These are phyloP conservation scores for Madurella mycetomatis DNA, from an alignment of 2,329 filamentous ascomycete species.

Conservation along the genomic window DNA sequence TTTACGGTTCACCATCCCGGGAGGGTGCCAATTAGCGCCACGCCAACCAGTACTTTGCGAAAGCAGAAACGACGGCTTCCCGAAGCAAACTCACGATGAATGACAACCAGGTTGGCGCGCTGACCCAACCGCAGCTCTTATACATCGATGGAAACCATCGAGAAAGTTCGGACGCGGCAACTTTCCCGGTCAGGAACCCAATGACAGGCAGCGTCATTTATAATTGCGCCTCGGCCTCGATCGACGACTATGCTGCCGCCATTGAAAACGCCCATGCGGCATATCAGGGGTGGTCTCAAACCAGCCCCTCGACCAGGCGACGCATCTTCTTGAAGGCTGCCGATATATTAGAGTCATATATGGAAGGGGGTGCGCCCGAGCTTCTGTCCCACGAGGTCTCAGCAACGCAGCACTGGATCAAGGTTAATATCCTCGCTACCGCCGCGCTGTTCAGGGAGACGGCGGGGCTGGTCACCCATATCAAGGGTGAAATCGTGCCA, in stretches of 20 bases:
- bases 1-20: too few species aligned
- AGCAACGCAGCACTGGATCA: slow-evolving; percentile 28
- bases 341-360: slow-evolving; percentile 50
- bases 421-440: slow-evolving; percentile 35
- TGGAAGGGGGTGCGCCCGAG: slow-evolving; percentile 34
- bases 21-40: too few species aligned
- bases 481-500: slow-evolving; percentile 35
- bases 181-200: slow-evolving; percentile 29
- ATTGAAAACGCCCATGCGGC: slow-evolving; percentile 49
- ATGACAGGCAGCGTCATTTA: slow-evolving; percentile 45
- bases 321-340: slow-evolving; percentile 60
- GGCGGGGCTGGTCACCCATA: slow-evolving; percentile 36
- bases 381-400: slow-evolving; percentile 32
- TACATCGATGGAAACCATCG: slow-evolving; percentile 27
- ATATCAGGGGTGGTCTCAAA: slow-evolving; percentile 58
- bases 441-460: slow-evolving; percentile 38
- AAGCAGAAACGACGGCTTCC: background rate
- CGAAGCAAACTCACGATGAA: background rate
- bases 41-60: too few species aligned
- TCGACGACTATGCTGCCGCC: slow-evolving; percentile 48
- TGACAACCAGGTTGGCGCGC: background rate
- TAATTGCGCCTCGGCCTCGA: slow-evolving; percentile 51
- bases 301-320: slow-evolving; percentile 51
- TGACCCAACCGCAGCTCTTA: slow-evolving; percentile 22
- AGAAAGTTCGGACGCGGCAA: slow-evolving; percentile 21